Percentiles rank a stretch among this genome's conserved stretches.
Conservation (phyloP, 2,329 filamentous ascomycete genomes). For the Zelopaecilomyces penicillatus region DNA sequence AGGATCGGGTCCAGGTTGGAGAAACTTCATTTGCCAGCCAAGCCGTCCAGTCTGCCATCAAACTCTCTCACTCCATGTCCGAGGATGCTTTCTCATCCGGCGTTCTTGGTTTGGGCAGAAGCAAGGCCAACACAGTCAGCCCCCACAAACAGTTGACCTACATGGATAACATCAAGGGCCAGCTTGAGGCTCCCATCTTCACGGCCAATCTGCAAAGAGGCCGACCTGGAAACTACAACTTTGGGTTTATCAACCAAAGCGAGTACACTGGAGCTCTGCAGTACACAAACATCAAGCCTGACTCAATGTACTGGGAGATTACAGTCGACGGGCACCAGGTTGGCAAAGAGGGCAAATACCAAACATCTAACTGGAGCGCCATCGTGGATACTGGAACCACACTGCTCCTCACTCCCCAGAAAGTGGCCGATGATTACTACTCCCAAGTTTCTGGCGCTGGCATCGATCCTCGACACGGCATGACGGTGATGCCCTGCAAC, state of each 20-base stretch:
- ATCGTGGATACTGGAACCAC: conserved; percentile 68
- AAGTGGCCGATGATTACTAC: conserved; percentile 53
- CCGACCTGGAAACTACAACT: conserved; percentile 30
- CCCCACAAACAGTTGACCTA: conserved; percentile 25
- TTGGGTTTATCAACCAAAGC: conserved; percentile 43
- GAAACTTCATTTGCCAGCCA: conserved; percentile 50
- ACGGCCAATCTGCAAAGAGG: conserved; percentile 27
- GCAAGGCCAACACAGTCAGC: conserved; percentile 23
- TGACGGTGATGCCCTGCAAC: conserved; percentile 51
- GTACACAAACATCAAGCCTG: conserved; percentile 43
- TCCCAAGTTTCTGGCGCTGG: conserved; percentile 42
- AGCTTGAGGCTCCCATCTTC: conserved; percentile 25
- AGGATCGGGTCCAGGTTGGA: conserved; percentile 55
- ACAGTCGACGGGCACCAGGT: conserved; percentile 46
- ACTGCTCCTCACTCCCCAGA: conserved; percentile 49
- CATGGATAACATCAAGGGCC: conserved; percentile 25
- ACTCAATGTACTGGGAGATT: conserved; percentile 55
- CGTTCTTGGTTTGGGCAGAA: conserved; percentile 27
- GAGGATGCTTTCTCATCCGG: conserved; percentile 27
- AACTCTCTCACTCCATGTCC: conserved; percentile 40
- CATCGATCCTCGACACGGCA: conserved; percentile 36
- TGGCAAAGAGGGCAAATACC: conserved; percentile 24
- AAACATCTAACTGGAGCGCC: conserved; percentile 31
- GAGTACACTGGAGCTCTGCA: conserved; percentile 50
- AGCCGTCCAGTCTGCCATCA: conserved; percentile 56